Evolutionary conservation across 352 stramenopile species (phyloP).

Genomic region (Globisporangium radiosum): DNA sequence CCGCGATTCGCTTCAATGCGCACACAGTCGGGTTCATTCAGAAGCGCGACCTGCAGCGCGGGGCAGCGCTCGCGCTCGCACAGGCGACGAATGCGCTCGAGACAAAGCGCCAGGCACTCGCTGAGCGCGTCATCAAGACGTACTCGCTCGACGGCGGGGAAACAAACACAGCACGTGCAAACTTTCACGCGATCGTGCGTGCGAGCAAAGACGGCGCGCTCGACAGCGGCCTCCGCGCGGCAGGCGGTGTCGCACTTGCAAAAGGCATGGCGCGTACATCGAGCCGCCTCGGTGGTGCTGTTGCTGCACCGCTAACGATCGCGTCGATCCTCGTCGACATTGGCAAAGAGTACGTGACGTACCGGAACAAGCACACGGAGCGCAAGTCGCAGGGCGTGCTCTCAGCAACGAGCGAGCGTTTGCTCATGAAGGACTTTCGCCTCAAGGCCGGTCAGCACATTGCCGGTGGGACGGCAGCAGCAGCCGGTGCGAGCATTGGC

Average conservation of each 20-base stretch:
- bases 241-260: slow-evolving; percentile 63
- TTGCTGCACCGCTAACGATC: slow-evolving; percentile 70
- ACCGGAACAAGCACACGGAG: slow-evolving; percentile 69
- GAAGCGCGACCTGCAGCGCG: slow-evolving; percentile 45
- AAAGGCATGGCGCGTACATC: slow-evolving; percentile 70
- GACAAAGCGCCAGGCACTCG: slow-evolving; percentile 40
- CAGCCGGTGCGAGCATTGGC: slow-evolving; percentile 64
- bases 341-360: slow-evolving; percentile 82
- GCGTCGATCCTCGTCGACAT: slow-evolving; percentile 85
- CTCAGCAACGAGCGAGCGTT: slow-evolving; percentile 62
- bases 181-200: slow-evolving; percentile 44
- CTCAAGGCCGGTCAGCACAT: slow-evolving; percentile 80
- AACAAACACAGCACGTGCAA: slow-evolving; percentile 18
- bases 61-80: slow-evolving; percentile 43
- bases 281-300: slow-evolving; percentile 42
- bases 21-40: slow-evolving; percentile 60
- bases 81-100: slow-evolving; percentile 37
- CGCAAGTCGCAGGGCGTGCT: slow-evolving; percentile 58
- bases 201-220: slow-evolving; percentile 68
- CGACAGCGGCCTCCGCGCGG: slow-evolving; percentile 77
- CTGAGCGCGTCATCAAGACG: slow-evolving; percentile 50
- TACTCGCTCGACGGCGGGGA: slow-evolving; percentile 35
- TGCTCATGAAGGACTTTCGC: slow-evolving; percentile 81
- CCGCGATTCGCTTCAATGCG: slow-evolving; percentile 29
- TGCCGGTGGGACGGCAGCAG: slow-evolving; percentile 62